Conservation (phyloP, 352 stramenopile genomes). For the Aphanomyces cochlioides region DNA sequence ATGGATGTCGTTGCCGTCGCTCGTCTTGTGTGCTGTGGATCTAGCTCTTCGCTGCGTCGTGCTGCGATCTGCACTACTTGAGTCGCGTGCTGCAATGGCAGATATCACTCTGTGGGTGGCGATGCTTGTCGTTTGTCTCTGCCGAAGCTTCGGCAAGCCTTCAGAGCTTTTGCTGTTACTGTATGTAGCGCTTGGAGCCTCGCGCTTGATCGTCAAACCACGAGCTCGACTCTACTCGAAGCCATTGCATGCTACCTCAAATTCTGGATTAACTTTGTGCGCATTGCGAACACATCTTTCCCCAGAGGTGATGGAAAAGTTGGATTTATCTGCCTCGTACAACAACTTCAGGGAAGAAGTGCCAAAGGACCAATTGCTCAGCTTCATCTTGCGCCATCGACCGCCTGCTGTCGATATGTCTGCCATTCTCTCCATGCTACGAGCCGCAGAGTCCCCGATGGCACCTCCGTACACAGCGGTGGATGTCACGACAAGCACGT, state of each 20-base stretch:
- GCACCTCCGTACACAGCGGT: constrained; percentile 48
- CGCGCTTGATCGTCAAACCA: constrained; percentile 79
- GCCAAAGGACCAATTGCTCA: no score
- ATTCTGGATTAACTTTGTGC: constrained; percentile 43
- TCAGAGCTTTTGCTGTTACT: neutral
- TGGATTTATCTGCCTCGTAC: no score
- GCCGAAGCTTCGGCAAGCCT: neutral
- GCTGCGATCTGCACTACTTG: neutral
- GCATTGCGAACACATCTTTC: constrained; percentile 58
- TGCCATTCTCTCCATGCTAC: no score
- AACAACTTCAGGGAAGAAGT: no score
- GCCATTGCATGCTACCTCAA: constrained; percentile 45
- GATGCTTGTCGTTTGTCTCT: constrained; percentile 8
- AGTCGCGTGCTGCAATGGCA: neutral
- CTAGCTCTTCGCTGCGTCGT: neutral
- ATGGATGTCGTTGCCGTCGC: neutral
- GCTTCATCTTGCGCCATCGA: no score
- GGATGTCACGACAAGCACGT: constrained; percentile 57
- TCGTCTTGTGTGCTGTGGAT: neutral
- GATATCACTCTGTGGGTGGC: neutral
- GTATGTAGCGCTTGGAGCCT: constrained; percentile 59
- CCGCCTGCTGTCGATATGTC: no score
- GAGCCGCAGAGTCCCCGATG: no score
- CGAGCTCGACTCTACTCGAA: constrained; percentile 73
- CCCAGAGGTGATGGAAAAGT: no score